Conservation (phyloP, 345 rosid species). For the Turritis glabra region DNA sequence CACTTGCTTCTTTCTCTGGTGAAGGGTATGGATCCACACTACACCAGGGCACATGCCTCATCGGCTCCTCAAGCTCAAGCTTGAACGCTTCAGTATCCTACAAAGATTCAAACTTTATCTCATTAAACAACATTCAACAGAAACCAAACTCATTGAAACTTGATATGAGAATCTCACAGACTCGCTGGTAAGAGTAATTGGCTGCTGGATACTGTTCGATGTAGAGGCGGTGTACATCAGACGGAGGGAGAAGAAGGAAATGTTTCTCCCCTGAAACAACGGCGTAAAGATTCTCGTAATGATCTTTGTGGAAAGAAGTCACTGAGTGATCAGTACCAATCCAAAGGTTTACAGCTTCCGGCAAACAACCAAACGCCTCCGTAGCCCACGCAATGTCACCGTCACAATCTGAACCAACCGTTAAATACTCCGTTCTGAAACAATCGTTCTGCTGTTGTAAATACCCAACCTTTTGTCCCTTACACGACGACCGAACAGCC, state of each 20-base stretch:
- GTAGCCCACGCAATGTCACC: constrained; percentile 69
- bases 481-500: constrained; percentile 41
- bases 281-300: constrained; percentile 85
- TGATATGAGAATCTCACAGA: constrained; percentile 39
- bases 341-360: constrained; percentile 97
- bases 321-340: constrained; percentile 70
- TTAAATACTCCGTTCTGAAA: constrained; percentile 64
- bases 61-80: constrained; percentile 68
- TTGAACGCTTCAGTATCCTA: constrained; percentile 54
- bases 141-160: background rate
- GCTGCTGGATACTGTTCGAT: constrained; percentile 68
- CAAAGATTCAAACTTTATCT: constrained; percentile 26
- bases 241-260: constrained; percentile 78
- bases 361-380: constrained; percentile 70
- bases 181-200: constrained; percentile 48
- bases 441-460: constrained; percentile 90
- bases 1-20: constrained; percentile 44
- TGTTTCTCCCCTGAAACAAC: constrained; percentile 85
- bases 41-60: constrained; percentile 71
- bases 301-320: constrained; percentile 89
- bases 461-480: constrained; percentile 49
- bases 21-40: constrained; percentile 80
- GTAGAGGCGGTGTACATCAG: constrained; percentile 85
- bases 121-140: background rate
- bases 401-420: constrained; percentile 61